A percentile compares a stretch with the other conserved stretches of the same genome.
These are phyloP conservation scores for Paramecium sonneborni DNA, from an alignment of 73 alveolate genomes.

Conservation along the genomic window DNA sequence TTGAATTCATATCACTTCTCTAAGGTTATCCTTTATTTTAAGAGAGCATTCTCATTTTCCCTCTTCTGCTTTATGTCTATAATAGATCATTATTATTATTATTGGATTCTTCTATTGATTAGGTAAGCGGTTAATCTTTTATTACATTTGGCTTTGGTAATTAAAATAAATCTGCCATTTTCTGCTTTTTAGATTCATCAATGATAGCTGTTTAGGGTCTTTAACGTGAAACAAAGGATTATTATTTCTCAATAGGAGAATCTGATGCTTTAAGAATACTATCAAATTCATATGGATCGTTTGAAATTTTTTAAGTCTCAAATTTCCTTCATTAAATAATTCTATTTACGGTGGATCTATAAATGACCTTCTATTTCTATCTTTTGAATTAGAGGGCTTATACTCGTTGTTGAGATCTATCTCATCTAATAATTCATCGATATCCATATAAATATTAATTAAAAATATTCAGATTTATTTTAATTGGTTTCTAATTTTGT, in stretches of 20 bases:
- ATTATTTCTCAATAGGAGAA: not conserved
- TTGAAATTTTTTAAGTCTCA: not conserved
- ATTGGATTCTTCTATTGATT: not conserved
- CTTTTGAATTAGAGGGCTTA: not conserved
- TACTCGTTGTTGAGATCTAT: not conserved
- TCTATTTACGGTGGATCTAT: not conserved
- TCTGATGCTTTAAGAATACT: not conserved
- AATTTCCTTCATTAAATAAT: not conserved
- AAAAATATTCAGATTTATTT: not conserved
- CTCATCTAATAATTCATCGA: not conserved
- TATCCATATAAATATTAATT: not conserved
- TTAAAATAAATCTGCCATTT: conserved; percentile 37
- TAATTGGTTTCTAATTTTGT: not conserved
- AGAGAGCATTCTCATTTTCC: not conserved
- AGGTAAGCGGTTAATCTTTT: not conserved
- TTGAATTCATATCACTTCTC: not conserved
- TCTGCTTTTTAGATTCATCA: not conserved
- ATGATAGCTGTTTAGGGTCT: not conserved
- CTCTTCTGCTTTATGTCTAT: not conserved
- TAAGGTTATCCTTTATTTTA: not conserved
- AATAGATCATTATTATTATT: not conserved
- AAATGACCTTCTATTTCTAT: not conserved
- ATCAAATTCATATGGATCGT: not conserved
- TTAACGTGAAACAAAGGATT: not conserved
- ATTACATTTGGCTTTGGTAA: not conserved